These are phyloP conservation scores for Aspergillus calidoustus DNA, from an alignment of 2,329 filamentous ascomycete species.

Conservation along the genomic window DNA sequence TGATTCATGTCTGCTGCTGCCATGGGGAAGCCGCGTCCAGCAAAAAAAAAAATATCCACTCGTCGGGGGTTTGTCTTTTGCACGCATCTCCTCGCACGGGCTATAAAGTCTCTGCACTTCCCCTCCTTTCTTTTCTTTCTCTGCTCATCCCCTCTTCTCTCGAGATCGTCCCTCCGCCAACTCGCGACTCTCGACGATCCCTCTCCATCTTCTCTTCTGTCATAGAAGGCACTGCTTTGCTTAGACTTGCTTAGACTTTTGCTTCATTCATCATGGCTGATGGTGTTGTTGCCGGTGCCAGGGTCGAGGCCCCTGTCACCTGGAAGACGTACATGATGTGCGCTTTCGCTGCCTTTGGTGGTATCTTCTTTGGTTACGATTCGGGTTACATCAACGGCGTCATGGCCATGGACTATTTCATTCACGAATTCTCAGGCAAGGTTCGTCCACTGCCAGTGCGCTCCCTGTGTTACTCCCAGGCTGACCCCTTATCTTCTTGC, in stretches of 20 bases:
- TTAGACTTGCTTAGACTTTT: background rate
- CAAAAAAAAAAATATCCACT: background rate
- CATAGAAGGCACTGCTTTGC: background rate
- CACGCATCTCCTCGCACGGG: background rate
- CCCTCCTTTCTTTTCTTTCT: background rate
- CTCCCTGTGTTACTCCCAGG: background rate
- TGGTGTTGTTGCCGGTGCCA: constrained; percentile 54
- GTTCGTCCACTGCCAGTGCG: constrained; percentile 26
- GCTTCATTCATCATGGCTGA: constrained; percentile 27
- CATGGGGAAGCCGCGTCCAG: constrained; percentile 3
- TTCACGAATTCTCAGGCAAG: constrained; percentile 41
- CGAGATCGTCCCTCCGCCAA: background rate
- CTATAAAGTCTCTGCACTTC: constrained; percentile 7
- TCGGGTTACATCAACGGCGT: constrained; percentile 61
- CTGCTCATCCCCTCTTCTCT: background rate
- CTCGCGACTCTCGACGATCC: background rate
- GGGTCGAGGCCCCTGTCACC: constrained; percentile 63
- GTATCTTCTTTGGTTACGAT: constrained; percentile 65
- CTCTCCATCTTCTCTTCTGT: background rate
- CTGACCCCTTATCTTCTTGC: background rate
- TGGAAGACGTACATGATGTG: constrained; percentile 65
- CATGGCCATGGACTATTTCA: constrained; percentile 57
- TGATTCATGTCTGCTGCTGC: background rate
- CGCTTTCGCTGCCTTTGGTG: constrained; percentile 64
- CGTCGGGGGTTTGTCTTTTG: background rate